Evolutionary conservation across 2,329 filamentous ascomycete species (phyloP).

Genomic region (Pseudocercospora fuligena): DNA sequence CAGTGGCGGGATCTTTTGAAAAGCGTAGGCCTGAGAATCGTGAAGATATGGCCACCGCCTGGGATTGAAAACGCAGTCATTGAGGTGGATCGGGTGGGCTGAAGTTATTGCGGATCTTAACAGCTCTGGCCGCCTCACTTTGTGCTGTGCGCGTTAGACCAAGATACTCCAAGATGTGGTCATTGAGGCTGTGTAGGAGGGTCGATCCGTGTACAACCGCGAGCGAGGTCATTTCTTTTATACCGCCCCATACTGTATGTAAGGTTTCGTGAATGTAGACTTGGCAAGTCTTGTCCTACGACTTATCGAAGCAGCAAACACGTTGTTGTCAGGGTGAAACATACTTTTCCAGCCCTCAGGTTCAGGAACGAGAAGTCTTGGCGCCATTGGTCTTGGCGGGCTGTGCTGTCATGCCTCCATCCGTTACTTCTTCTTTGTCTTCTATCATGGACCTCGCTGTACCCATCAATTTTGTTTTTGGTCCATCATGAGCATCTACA

Average conservation of each 20-base stretch:
- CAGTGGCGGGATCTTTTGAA: conserved; percentile 3
- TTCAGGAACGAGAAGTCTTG: background rate
- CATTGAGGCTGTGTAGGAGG: background rate
- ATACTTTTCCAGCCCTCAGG: background rate
- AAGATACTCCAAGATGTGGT: background rate
- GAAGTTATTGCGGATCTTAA: background rate
- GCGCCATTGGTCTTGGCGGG: background rate
- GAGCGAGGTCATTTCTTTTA: background rate
- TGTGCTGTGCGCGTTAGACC: too few relatives aligned
- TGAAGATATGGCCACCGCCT: conserved; percentile 9
- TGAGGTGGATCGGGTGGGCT: conserved; percentile 6
- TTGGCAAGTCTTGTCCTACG: background rate
- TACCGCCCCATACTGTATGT: background rate
- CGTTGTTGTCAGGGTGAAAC: background rate
- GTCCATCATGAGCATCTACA: conserved; percentile 3
- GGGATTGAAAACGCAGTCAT: conserved; percentile 2
- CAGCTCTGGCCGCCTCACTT: background rate
- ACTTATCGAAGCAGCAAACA: background rate
- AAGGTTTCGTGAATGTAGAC: background rate
- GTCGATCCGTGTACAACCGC: background rate
- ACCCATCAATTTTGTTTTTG: background rate
- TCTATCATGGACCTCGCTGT: background rate
- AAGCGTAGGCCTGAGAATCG: conserved; percentile 5
- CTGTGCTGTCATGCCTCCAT: background rate
- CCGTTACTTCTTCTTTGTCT: background rate